phyloP scores from a whole-genome alignment of 1,284 basidiomycete species.

The Anthracocystis setariae region DNA sequence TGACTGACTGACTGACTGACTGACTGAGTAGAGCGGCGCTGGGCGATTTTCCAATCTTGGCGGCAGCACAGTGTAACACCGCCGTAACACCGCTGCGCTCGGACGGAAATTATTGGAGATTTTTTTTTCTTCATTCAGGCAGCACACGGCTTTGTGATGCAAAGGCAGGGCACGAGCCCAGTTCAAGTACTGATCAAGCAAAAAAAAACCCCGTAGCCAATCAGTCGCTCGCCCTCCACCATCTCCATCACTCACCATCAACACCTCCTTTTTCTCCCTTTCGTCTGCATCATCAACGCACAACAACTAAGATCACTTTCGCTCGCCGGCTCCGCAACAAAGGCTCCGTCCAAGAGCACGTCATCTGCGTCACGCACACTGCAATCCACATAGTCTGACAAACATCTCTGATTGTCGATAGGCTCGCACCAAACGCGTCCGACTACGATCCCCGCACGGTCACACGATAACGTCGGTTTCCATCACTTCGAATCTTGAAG shows the following conservation, averaged over 20 bases:
- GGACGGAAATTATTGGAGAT: background rate
- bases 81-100: no score
- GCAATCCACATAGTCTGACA: no score
- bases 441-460: background rate
- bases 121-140: background rate
- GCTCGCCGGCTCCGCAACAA: no score
- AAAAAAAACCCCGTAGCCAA: background rate
- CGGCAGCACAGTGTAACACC: no score
- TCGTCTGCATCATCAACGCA: background rate
- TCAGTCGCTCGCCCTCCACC: slow-evolving; percentile 4
- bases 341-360: no score
- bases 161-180: background rate
- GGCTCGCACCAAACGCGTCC: slow-evolving; percentile 2
- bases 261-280: background rate
- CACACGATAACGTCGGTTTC: background rate
- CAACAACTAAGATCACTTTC: no score
- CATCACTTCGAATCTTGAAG: no score
- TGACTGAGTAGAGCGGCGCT: background rate
- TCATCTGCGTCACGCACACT: no score
- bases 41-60: background rate
- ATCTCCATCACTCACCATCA: slow-evolving; percentile 2
- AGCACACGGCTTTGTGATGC: no score
- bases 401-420: background rate
- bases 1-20: background rate
- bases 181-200: slow-evolving; percentile 2